phyloP scores from a whole-genome alignment of 2,329 filamentous ascomycete genomes.

The Trichophyton simii region DNA sequence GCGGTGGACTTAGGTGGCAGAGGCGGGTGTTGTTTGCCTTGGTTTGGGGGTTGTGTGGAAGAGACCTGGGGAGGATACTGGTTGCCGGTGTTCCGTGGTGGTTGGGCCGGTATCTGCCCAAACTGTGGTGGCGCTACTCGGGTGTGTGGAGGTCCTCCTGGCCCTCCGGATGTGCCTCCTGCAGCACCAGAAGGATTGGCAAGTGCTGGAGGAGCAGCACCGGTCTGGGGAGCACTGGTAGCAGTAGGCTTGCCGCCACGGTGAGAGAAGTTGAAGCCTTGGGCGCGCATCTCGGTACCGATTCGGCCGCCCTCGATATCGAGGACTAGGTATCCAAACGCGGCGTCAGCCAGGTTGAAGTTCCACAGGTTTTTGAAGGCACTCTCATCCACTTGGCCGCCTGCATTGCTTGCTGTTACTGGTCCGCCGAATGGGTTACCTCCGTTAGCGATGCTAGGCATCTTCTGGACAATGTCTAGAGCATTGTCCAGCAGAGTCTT shows the following conservation, averaged over 20 bases:
- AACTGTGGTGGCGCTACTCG: slow-evolving; percentile 25
- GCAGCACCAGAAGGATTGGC: slow-evolving; percentile 17
- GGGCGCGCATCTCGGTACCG: slow-evolving; percentile 94
- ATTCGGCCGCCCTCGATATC: slow-evolving; percentile 94
- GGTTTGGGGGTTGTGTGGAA: slow-evolving; percentile 21
- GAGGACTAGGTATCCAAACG: slow-evolving; percentile 88
- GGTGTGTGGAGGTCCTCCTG: slow-evolving; percentile 23
- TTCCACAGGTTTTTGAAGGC: slow-evolving; percentile 99
- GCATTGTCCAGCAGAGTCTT: slow-evolving; percentile 86
- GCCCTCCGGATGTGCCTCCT: slow-evolving; percentile 26
- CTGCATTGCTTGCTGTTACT: slow-evolving; percentile 52
- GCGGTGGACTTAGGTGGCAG: slow-evolving; percentile 17
- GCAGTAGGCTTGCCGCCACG: slow-evolving; percentile 64
- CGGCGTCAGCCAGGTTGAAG: slow-evolving; percentile 94
- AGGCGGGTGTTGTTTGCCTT: slow-evolving; percentile 22
- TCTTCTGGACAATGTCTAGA: slow-evolving; percentile 88
- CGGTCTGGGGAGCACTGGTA: slow-evolving; percentile 11
- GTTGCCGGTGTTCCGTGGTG: slow-evolving; percentile 19
- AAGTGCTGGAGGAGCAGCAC: slow-evolving; percentile 2
- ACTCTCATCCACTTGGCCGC: slow-evolving; percentile 91
- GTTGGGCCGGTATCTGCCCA: slow-evolving; percentile 28
- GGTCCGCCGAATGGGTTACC: slow-evolving; percentile 94
- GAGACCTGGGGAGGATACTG: slow-evolving; percentile 21
- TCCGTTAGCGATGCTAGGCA: slow-evolving; percentile 87
- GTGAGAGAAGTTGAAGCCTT: slow-evolving; percentile 98